A percentile compares a stretch with the other conserved stretches of the same genome.
Evolutionary conservation across 768 basidiomycete species (phyloP).

Genomic region (Amanita polypyramis): DNA sequence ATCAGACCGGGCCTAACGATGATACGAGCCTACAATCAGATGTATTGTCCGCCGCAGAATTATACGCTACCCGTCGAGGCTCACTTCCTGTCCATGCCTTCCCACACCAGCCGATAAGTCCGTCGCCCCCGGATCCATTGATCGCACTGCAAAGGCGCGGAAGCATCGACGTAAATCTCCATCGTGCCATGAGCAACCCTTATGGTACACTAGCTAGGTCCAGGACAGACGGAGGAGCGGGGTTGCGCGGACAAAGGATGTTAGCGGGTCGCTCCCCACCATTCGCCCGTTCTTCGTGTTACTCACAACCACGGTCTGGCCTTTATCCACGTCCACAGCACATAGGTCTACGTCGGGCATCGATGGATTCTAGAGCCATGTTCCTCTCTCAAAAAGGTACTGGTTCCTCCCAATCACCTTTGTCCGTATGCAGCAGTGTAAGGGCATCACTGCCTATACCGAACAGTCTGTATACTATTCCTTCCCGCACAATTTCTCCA

Average conservation of each 20-base stretch:
- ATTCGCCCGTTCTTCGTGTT: conserved; percentile 19
- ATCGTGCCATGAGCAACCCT: conserved; percentile 37
- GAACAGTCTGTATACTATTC: conserved; percentile 35
- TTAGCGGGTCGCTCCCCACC: conserved; percentile 22
- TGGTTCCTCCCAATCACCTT: conserved; percentile 28
- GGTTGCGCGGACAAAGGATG: conserved; percentile 24
- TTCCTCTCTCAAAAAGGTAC: conserved; percentile 25
- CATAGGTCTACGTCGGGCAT: conserved; percentile 29
- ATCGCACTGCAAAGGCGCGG: conserved; percentile 32
- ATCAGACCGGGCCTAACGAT: not conserved
- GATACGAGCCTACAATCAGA: not conserved
- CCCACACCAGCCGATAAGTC: conserved; percentile 17
- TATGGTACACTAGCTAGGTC: conserved; percentile 41
- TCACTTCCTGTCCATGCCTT: conserved; percentile 43
- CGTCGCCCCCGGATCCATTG: conserved; percentile 25
- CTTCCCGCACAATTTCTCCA: conserved; percentile 32
- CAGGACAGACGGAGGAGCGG: conserved; percentile 37
- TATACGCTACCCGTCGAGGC: conserved; percentile 35
- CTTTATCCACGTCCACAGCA: conserved; percentile 20
- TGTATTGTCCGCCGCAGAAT: conserved; percentile 13
- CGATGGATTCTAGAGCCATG: conserved; percentile 29
- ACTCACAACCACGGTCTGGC: conserved; percentile 16
- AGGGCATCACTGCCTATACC: conserved; percentile 38
- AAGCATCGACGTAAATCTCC: conserved; percentile 37
- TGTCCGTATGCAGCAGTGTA: conserved; percentile 29